Conservation (phyloP, 441 rosid genomes). For the Dalechampia spathulata region DNA sequence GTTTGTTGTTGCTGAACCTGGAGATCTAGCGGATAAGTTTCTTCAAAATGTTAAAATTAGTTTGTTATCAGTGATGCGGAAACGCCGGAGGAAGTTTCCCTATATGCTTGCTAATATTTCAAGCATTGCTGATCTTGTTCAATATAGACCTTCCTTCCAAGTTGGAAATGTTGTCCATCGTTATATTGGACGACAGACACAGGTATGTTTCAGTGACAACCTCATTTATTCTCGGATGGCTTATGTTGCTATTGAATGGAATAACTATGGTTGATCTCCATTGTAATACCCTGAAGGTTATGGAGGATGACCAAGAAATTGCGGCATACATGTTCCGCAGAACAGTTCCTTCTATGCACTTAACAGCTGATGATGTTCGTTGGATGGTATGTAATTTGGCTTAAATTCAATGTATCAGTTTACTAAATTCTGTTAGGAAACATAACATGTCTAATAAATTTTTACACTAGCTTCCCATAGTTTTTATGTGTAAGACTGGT, state of each 20-base stretch:
- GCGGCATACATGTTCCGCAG: constrained; percentile 95
- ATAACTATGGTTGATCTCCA: not conserved
- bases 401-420: constrained; percentile 2
- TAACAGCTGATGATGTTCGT: constrained; percentile 82
- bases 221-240: constrained; percentile 4
- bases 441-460: not conserved
- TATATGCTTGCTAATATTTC: constrained; percentile 58
- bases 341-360: constrained; percentile 80
- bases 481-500: not conserved
- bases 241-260: constrained; percentile 4
- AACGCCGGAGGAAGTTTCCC: constrained; percentile 41
- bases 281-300: constrained; percentile 44
- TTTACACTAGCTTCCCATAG: not conserved
- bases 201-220: constrained; percentile 31
- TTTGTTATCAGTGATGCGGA: constrained; percentile 51
- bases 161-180: constrained; percentile 83
- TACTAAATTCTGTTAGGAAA: constrained; percentile 2
- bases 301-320: constrained; percentile 94
- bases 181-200: constrained; percentile 89
- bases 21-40: constrained; percentile 85
- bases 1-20: constrained; percentile 97
- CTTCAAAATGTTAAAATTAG: constrained; percentile 78
- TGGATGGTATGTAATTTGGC: constrained; percentile 61
- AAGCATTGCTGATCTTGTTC: constrained; percentile 69
- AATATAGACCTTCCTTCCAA: constrained; percentile 65